These are phyloP conservation scores for Camelina laxa DNA, from an alignment of 345 rosid species.

Conservation along the genomic window DNA sequence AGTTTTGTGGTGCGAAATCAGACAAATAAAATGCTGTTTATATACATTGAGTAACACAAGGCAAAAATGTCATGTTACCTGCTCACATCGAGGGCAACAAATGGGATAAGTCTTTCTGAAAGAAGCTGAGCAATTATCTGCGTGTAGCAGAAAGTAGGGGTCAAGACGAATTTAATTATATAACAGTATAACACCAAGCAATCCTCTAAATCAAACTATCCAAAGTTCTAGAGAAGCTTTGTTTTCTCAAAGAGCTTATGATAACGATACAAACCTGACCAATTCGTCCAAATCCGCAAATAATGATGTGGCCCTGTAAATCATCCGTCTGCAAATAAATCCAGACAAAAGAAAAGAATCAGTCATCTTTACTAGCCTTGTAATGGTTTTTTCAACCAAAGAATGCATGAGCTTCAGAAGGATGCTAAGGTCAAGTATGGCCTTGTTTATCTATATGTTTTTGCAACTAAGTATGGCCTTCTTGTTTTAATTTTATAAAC, in stretches of 20 bases:
- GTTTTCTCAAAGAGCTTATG: slow-evolving; percentile 24
- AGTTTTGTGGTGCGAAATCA: slow-evolving; percentile 1
- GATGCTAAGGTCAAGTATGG: slow-evolving; percentile 10
- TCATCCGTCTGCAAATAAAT: slow-evolving; percentile 85
- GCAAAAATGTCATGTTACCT: slow-evolving; percentile 56
- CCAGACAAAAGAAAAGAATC: slow-evolving; percentile 22
- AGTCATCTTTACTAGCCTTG: slow-evolving; percentile 1
- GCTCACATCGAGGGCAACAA: slow-evolving; percentile 96
- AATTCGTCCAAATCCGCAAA: slow-evolving; percentile 97
- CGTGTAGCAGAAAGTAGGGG: slow-evolving; percentile 23
- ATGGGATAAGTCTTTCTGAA: slow-evolving; percentile 95
- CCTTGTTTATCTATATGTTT: not conserved
- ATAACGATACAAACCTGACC: slow-evolving; percentile 66
- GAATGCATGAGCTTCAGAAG: slow-evolving; percentile 26
- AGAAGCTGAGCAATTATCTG: slow-evolving; percentile 99
- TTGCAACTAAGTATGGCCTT: not conserved
- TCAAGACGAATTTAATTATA: not conserved
- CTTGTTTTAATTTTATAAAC: not conserved
- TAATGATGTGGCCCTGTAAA: slow-evolving; percentile 95
- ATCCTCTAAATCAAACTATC: not conserved
- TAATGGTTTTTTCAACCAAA: slow-evolving; percentile 18
- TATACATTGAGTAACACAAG: not conserved
- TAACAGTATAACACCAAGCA: not conserved
- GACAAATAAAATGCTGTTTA: not conserved
- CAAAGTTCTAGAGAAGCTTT: not conserved